A percentile compares a stretch with the other conserved stretches of the same genome.
phyloP scores from a whole-genome alignment of 1,284 basidiomycete genomes.

The Naganishia albida region DNA sequence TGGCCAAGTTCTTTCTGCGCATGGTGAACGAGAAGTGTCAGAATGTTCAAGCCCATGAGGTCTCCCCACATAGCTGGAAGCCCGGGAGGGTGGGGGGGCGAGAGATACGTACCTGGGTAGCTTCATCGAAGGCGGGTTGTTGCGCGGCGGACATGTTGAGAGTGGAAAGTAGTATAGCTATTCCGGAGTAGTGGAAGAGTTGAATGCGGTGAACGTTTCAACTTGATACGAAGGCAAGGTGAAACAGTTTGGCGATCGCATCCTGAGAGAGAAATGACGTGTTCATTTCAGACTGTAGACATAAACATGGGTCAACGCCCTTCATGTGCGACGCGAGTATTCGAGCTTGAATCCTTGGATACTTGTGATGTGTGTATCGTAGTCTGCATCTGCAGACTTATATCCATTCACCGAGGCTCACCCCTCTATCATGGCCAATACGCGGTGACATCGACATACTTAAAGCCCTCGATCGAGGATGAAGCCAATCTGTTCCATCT shows the following conservation, averaged over 20 bases:
- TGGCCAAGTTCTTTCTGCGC: constrained; percentile 75
- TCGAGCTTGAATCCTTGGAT: not conserved
- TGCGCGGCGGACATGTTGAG: constrained; percentile 35
- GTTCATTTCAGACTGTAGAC: not conserved
- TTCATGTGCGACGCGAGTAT: not conserved
- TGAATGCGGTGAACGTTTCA: not conserved
- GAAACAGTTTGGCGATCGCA: not conserved
- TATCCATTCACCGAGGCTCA: too few species aligned
- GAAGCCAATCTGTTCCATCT: constrained; percentile 24
- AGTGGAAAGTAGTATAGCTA: not conserved
- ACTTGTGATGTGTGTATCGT: not conserved
- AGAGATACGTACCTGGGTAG: constrained; percentile 63
- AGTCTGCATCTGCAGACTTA: too few species aligned
- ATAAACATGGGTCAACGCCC: constrained; percentile 1
- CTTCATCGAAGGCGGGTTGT: constrained; percentile 68
- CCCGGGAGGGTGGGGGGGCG: not conserved
- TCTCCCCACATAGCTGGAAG: not conserved
- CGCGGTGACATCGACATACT: not conserved
- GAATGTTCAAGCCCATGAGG: not conserved
- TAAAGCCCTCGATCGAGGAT: not conserved
- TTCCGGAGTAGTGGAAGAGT: not conserved
- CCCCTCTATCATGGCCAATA: not conserved
- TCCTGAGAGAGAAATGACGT: not conserved
- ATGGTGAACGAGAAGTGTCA: constrained; percentile 4
- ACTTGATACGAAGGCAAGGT: not conserved